Evolutionary conservation across 306 rosid species (phyloP), one percentile per base, ranked within the genome.

Genomic region (Dalbergia cochinchinensis): DNA sequence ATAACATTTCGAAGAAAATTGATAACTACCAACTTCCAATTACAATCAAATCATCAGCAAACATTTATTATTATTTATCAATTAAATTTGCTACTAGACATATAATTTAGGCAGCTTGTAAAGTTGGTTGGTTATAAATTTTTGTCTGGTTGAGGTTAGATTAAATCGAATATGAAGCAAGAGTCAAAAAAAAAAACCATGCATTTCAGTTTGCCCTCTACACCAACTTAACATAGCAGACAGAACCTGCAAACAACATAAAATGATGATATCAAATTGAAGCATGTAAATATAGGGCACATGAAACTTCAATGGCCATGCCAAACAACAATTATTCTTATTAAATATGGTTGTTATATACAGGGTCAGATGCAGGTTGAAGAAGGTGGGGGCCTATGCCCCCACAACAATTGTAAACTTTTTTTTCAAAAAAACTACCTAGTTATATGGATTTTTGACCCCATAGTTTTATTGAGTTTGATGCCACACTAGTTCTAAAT

Each of bases 301-400:
- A 35, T 35, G 65, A 72, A 65, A 73, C 58, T 73, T 59, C 65
- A 76, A 65, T 54, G 71, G 37, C 65, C 12, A 59, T 51, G 35
- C 65, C 51, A 84, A 47, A 75, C 34, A 61, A 19, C 78, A 76
- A 35, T 19, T 45, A 45, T 57, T 58, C 41, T 26, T 37, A 48
- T 53, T 20, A 13, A 61, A 15, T 18, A n/a, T 8, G 54, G 15
- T 6, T 75, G 6, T 34, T 16, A 26, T 26, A 2, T 26, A 26
- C 31, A 26, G 31, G 31, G 31, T 26, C 3, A 3, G 31, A 26
- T 26, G 31, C 31, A 26, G 31, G 31, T 26, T 1, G 31, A 26
- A 26, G 31, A 3, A 26, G 31, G 31, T 1, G 2, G 3, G 31
- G 31, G 31, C 31, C 31, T 26, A 26, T 26, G 31, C 31, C 31